Conservation (phyloP, 306 rosid species). For the Trichosanthes cucumerina region DNA sequence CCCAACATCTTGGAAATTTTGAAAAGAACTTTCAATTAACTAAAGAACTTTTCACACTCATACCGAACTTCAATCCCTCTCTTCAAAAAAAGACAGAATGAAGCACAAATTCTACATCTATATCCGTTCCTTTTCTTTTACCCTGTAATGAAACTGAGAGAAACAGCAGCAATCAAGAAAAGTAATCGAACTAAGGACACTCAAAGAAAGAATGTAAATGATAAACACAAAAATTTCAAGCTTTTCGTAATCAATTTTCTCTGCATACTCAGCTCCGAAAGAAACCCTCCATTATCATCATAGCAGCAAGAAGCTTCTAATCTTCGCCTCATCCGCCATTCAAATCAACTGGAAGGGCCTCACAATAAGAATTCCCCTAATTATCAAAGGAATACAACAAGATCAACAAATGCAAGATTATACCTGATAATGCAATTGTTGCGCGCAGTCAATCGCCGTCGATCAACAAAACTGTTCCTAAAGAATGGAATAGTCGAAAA, state of each 20-base stretch:
- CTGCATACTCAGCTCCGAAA: no score
- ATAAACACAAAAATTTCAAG: neutral
- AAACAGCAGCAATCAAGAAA: neutral
- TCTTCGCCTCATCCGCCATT: neutral
- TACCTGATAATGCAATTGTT: slow-evolving; percentile 23
- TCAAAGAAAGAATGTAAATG: neutral
- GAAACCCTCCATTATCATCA: neutral
- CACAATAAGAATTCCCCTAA: neutral
- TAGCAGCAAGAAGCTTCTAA: neutral
- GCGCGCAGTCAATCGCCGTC: slow-evolving; percentile 7
- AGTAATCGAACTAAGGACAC: neutral
- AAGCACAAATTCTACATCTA: neutral
- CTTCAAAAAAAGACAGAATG: neutral
- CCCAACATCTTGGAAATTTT: neutral
- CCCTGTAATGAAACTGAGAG: neutral
- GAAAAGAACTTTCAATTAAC: neutral
- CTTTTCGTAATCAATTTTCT: neutral
- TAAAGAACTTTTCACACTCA: neutral
- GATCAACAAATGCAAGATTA: neutral
- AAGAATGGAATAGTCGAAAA: slow-evolving; percentile 17
- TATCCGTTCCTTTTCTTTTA: neutral
- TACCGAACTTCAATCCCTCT: neutral
- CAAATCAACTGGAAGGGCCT: neutral
- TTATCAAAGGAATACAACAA: neutral
- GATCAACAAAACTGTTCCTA: neutral